Percentiles rank a stretch among this genome's conserved stretches.
Conservation (phyloP, 75 land plant genomes). For the Chamaecyparis obtusa region DNA sequence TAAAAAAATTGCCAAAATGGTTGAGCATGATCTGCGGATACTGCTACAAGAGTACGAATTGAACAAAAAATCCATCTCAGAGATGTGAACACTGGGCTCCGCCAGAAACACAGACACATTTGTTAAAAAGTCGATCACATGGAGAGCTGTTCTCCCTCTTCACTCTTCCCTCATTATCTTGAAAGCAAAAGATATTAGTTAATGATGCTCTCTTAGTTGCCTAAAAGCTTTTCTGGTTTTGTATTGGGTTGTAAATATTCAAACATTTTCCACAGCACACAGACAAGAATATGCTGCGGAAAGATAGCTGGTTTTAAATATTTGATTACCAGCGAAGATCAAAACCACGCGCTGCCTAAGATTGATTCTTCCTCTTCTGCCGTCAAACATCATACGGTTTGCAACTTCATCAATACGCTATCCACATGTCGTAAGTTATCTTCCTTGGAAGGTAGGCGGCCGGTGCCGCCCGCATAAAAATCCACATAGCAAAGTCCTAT, state of each 20-base stretch:
- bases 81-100: slow-evolving; percentile 35
- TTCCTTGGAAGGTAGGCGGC: too few relatives aligned
- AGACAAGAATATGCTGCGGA: neutral
- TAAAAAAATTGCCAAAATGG: slow-evolving; percentile 39
- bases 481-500: too few relatives aligned
- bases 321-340: too few relatives aligned
- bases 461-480: too few relatives aligned
- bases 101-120: neutral
- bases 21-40: slow-evolving; percentile 50
- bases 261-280: neutral
- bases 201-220: neutral
- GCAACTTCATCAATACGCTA: too few relatives aligned
- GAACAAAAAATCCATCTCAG: slow-evolving; percentile 57
- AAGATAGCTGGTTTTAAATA: too few relatives aligned
- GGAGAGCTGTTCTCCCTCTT: slow-evolving; percentile 4
- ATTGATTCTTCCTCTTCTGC: too few relatives aligned
- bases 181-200: neutral
- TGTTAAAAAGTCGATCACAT: slow-evolving; percentile 31
- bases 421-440: too few relatives aligned
- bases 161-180: neutral
- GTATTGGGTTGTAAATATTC: too few relatives aligned
- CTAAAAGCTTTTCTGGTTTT: neutral
- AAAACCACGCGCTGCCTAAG: too few relatives aligned
- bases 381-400: too few relatives aligned
- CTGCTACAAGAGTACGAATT: slow-evolving; percentile 51